Percentiles rank a stretch among this genome's conserved stretches.
Evolutionary conservation across 75 land plant genomes (phyloP).

Genomic region (Cunninghamia lanceolata): DNA sequence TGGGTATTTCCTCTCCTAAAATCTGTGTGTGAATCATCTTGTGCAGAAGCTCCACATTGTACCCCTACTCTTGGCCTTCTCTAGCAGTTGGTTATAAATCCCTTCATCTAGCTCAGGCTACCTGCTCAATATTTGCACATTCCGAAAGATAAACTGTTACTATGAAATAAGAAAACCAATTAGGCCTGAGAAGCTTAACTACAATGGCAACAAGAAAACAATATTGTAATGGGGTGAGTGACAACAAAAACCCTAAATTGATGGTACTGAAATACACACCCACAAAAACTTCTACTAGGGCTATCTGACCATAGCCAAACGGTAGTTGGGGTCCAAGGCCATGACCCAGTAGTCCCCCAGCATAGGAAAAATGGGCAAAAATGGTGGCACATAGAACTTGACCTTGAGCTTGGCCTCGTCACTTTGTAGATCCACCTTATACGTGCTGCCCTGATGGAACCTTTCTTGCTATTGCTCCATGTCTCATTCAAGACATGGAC

Average conservation of each 20-base stretch:
- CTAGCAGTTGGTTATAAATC: conserved; percentile 47
- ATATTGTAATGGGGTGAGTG: too few species aligned
- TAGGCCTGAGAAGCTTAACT: too few species aligned
- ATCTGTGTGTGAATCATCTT: too few species aligned
- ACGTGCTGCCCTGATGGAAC: conserved; percentile 70
- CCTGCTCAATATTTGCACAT: conserved; percentile 54
- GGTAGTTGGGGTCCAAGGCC: conserved; percentile 71
- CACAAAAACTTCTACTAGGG: conserved; percentile 65
- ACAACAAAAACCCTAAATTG: not conserved
- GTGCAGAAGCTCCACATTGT: conserved; percentile 71
- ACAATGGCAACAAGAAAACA: too few species aligned
- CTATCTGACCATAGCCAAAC: conserved; percentile 75
- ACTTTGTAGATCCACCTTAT: conserved; percentile 73
- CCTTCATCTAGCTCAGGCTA: too few species aligned
- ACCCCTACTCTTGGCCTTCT: conserved; percentile 60
- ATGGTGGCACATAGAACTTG: too few species aligned
- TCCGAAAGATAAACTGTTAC: not conserved
- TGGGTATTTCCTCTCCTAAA: too few species aligned
- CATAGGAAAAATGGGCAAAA: conserved; percentile 82
- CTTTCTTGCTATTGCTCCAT: conserved; percentile 65
- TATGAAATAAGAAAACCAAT: too few species aligned
- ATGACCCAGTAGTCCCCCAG: conserved; percentile 94
- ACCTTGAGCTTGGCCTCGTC: conserved; percentile 91
- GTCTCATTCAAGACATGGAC: conserved; percentile 85
- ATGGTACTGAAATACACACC: too few species aligned